Evolutionary conservation across 306 rosid genomes (phyloP).

Genomic region (Dalbergia cultrata): DNA sequence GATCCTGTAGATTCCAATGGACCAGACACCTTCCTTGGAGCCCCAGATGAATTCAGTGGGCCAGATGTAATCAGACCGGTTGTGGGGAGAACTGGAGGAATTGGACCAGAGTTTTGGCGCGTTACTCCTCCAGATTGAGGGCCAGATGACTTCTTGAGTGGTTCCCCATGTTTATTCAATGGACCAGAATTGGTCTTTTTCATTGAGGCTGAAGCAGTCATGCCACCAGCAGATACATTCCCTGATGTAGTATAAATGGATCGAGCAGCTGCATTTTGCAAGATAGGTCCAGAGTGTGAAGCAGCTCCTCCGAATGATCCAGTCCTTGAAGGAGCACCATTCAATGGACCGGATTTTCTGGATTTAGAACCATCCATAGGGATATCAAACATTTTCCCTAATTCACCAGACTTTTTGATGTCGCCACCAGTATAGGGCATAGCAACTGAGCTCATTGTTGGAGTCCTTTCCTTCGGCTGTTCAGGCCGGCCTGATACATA

Average conservation of each 20-base stretch:
- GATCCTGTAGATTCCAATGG: conserved; percentile 88
- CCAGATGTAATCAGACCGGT: conserved; percentile 98
- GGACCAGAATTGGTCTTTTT: conserved; percentile 98
- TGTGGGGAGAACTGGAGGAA: conserved; percentile 91
- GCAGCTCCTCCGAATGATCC: conserved; percentile 97
- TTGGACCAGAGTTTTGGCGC: conserved; percentile 98
- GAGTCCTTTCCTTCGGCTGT: conserved; percentile 95
- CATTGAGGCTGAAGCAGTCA: conserved; percentile 77
- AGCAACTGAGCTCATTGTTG: conserved; percentile 92
- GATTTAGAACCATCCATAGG: conserved; percentile 91
- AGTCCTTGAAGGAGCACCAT: conserved; percentile 78
- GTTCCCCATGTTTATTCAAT: conserved; percentile 94
- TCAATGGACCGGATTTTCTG: conserved; percentile 90
- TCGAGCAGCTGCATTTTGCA: conserved; percentile 78
- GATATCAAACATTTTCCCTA: conserved; percentile 98
- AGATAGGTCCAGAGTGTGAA: conserved; percentile 95
- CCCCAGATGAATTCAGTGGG: conserved; percentile 95
- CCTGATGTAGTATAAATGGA: conserved; percentile 78
- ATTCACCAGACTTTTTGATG: conserved; percentile 92
- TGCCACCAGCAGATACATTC: conserved; percentile 71
- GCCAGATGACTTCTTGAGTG: conserved; percentile 93
- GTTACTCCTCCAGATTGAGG: conserved; percentile 99
- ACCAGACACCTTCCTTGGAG: conserved; percentile 97
- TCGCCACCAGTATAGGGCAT: conserved; percentile 99
- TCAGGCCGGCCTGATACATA: conserved; percentile 99